Evolutionary conservation across 2,329 filamentous ascomycete genomes (phyloP).

Genomic region (Pestalotiopsis sp.): DNA sequence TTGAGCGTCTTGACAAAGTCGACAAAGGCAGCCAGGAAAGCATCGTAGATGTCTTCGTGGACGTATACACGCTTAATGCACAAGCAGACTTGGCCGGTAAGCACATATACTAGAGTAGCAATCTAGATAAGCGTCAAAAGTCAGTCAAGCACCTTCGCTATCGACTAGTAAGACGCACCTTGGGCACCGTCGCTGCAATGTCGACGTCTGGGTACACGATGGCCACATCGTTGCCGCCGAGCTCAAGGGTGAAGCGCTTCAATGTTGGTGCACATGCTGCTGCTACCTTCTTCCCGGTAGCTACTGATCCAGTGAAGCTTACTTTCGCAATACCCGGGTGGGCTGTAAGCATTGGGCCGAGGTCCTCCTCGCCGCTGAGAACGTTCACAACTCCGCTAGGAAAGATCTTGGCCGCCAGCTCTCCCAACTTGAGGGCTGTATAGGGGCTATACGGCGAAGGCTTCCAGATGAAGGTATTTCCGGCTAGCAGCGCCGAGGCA

Average conservation of each 20-base stretch:
- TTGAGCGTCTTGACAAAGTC: constrained; percentile 16
- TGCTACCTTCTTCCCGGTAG: constrained; percentile 60
- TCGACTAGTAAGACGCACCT: neutral
- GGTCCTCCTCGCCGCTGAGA: constrained; percentile 43
- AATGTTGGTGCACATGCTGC: constrained; percentile 51
- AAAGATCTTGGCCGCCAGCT: constrained; percentile 41
- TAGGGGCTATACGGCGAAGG: constrained; percentile 48
- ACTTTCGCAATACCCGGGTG: neutral
- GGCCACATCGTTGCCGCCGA: constrained; percentile 57
- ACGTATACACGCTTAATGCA: neutral
- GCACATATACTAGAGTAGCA: neutral
- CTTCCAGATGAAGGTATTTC: constrained; percentile 48
- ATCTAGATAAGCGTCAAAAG: neutral
- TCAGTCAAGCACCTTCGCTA: neutral
- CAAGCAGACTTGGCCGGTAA: constrained; percentile 2
- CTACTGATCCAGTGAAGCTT: constrained; percentile 51
- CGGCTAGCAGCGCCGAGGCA: constrained; percentile 43
- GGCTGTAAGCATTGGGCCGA: constrained; percentile 36
- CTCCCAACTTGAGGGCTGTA: constrained; percentile 40
- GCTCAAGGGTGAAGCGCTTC: constrained; percentile 57
- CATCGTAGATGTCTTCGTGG: constrained; percentile 17
- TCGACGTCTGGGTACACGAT: constrained; percentile 56
- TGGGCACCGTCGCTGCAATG: neutral
- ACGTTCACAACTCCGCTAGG: constrained; percentile 46
- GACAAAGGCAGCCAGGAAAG: constrained; percentile 46